Evolutionary conservation across 345 rosid genomes (phyloP), one percentile per base, ranked within the genome.

Genomic region (Alliaria petiolata): DNA sequence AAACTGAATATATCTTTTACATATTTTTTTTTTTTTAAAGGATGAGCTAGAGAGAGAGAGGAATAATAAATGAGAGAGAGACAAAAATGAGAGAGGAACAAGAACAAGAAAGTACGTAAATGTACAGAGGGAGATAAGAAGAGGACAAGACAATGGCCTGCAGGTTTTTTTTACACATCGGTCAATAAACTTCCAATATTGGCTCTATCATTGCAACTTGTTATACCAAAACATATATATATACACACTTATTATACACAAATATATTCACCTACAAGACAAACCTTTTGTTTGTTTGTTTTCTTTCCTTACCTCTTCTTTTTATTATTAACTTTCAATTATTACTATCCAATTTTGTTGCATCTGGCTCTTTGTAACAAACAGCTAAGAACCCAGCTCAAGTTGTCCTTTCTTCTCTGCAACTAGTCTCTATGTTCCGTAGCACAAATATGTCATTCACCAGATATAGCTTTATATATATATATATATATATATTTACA

Each of bases 101-200:
- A 62, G 65, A 69, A 75, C 70, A 75, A 76, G 75, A 54, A 69
- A 62, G 79, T 76, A 76, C 75, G 60, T 68, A 69, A 39, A 54
- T 54, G 75, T 62, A 76, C 75, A 76, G 75, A 62, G 67, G 36
- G 13, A 75, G 60, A 75, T 75, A 53, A 53, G 75, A 68, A 75
- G 79, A 75, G 58, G 79, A 76, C 79, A 76, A 76, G 75, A 69
- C 75, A 68, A 62, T 68, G 62, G 58, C 70, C 79, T 75, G 79
- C 79, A 59, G 55, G 10, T 54, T 34, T 8, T 42, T 10, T 50
- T 67, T 42, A 67, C 74, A 51, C 74, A 68, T 67, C 54, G 73
- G 73, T 59, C 67, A 58, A 65, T 55, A 64, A 64, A 72, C 50
- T 72, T 58, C 34, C 43, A 33, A 40, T 52, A 36, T 53, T 35